Percentiles rank a stretch among this genome's conserved stretches.
These are phyloP conservation scores for Catenaria anguillulae DNA, from an alignment of 371 early-diverging fungal genomes.

Conservation along the genomic window DNA sequence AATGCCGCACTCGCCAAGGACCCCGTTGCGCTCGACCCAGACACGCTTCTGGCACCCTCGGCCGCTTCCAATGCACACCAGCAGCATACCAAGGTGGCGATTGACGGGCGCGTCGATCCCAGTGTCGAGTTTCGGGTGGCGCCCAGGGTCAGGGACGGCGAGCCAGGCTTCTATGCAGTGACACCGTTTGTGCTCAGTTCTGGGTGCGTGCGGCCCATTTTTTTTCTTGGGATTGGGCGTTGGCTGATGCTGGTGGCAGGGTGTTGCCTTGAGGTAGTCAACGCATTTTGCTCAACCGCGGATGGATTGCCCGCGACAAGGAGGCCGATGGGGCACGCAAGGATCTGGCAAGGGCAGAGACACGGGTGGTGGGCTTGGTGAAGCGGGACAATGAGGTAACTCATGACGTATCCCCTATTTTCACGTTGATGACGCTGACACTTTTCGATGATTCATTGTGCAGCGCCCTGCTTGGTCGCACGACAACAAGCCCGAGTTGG, in stretches of 20 bases:
- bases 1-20: constrained; percentile 4
- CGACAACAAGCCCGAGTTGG: constrained; percentile 39
- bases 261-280: too few species aligned
- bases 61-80: too few species aligned
- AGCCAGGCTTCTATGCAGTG: constrained; percentile 61
- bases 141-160: constrained; percentile 32
- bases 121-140: not conserved
- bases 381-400: not conserved
- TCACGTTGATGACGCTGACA: not conserved
- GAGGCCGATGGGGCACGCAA: constrained; percentile 24
- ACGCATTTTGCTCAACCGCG: constrained; percentile 63
- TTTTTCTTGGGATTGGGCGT: too few species aligned
- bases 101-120: not conserved
- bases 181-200: constrained; percentile 69
- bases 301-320: constrained; percentile 58
- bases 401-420: not conserved
- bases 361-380: not conserved
- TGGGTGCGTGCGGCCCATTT: too few species aligned
- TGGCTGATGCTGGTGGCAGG: too few species aligned
- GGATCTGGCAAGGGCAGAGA: constrained; percentile 15
- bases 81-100: not conserved
- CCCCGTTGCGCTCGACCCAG: not conserved
- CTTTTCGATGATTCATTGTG: too few species aligned
- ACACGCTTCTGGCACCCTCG: too few species aligned
- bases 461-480: constrained; percentile 48